Conservation (phyloP, 768 basidiomycete species). For the Lactarius hengduanensis region DNA sequence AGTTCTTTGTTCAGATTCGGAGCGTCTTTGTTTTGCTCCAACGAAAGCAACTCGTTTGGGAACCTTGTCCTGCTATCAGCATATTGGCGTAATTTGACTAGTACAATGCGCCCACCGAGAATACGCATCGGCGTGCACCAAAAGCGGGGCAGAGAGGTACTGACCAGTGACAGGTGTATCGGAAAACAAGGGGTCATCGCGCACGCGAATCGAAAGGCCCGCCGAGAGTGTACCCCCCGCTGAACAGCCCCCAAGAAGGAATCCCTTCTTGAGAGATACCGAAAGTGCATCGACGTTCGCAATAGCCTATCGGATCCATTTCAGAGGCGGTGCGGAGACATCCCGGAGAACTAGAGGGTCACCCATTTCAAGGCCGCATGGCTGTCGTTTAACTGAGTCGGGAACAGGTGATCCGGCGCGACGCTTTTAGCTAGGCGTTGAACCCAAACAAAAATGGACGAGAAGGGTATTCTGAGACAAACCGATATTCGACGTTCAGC, state of each 20-base stretch:
- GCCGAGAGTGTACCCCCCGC: constrained; percentile 32
- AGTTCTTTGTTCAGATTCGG: not conserved
- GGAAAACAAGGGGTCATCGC: constrained; percentile 31
- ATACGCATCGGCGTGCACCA: constrained; percentile 29
- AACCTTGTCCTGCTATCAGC: not conserved
- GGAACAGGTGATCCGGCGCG: constrained; percentile 30
- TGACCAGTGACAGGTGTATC: constrained; percentile 32
- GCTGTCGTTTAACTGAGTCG: constrained; percentile 30
- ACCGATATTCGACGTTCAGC: constrained; percentile 26
- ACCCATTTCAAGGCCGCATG: constrained; percentile 33
- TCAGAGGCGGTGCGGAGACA: no score
- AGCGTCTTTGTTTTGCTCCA: constrained; percentile 15
- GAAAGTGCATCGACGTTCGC: constrained; percentile 19
- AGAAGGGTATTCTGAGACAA: not conserved
- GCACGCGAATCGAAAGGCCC: constrained; percentile 29
- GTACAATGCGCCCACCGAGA: constrained; percentile 18
- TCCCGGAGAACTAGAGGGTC: not conserved
- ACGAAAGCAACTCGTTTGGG: constrained; percentile 11
- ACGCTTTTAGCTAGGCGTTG: constrained; percentile 4
- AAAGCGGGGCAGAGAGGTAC: constrained; percentile 29
- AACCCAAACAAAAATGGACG: not conserved
- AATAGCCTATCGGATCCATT: constrained; percentile 13
- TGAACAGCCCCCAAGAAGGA: constrained; percentile 32
- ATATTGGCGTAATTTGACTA: not conserved
- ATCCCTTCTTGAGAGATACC: constrained; percentile 29